phyloP scores from a whole-genome alignment of 75 land plant genomes.

The Sequoia sempervirens region DNA sequence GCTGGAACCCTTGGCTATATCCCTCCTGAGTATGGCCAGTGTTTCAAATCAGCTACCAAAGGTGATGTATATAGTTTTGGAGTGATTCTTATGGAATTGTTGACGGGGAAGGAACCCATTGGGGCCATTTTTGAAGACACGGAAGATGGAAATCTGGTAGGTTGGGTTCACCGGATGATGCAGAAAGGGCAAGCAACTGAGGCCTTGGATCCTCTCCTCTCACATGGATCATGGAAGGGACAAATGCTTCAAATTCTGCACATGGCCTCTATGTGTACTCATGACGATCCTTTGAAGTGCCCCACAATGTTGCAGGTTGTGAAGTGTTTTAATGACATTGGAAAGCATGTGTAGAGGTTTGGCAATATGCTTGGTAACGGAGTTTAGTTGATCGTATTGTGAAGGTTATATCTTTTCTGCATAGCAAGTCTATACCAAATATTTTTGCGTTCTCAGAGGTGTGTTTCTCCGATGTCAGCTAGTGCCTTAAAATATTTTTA shows the following conservation, averaged over 20 bases:
- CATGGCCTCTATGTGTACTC: slow-evolving; percentile 24
- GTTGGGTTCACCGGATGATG: slow-evolving; percentile 28
- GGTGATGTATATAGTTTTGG: slow-evolving; percentile 50
- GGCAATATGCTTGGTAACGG: too few species aligned
- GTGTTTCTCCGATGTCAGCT: too few species aligned
- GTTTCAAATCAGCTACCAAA: slow-evolving; percentile 30
- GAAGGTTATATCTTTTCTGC: too few species aligned
- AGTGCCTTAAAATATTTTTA: too few species aligned
- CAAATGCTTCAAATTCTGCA: slow-evolving; percentile 28
- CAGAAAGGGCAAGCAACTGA: slow-evolving; percentile 16
- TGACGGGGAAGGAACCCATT: slow-evolving; percentile 48
- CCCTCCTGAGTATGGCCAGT: slow-evolving; percentile 43
- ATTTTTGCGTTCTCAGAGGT: too few species aligned
- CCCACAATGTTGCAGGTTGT: slow-evolving; percentile 37
- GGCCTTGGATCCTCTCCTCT: slow-evolving; percentile 18
- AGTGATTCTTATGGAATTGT: slow-evolving; percentile 34
- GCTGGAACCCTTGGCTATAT: slow-evolving; percentile 49
- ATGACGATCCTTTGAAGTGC: slow-evolving; percentile 23
- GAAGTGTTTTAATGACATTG: slow-evolving; percentile 13
- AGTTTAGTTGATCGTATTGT: too few species aligned
- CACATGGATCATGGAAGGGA: slow-evolving; percentile 5
- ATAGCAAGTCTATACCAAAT: too few species aligned
- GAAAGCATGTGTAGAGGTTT: neutral
- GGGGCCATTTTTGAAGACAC: slow-evolving; percentile 12
- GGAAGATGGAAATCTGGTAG: slow-evolving; percentile 26